A percentile compares a stretch with the other conserved stretches of the same genome.
Conservation (phyloP, 2,329 filamentous ascomycete species). For the Pezicula carpinea region DNA sequence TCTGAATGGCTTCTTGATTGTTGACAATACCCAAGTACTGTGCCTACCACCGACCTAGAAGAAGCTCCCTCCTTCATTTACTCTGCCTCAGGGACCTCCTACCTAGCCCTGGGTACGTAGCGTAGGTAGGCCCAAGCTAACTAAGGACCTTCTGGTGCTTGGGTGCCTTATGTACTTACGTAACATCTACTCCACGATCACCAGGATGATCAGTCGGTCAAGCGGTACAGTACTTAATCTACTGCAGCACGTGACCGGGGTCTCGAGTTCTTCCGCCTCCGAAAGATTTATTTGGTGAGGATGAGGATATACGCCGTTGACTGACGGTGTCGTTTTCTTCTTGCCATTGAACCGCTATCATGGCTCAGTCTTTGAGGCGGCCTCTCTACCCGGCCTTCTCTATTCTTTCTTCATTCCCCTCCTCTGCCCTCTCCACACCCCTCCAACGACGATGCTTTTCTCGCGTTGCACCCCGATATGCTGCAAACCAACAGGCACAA, state of each 20-base stretch:
- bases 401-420: conserved; percentile 1
- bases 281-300: not conserved
- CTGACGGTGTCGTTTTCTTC: not conserved
- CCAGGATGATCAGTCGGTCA: not conserved
- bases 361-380: conserved; percentile 21
- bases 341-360: conserved; percentile 3
- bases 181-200: not conserved
- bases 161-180: too few species aligned
- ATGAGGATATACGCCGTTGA: not conserved
- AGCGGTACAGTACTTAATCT: too few species aligned
- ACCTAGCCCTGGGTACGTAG: too few species aligned
- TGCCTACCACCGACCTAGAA: too few species aligned
- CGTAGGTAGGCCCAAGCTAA: too few species aligned
- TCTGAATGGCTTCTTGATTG: too few species aligned
- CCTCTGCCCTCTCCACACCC: not conserved
- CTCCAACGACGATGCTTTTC: conserved; percentile 19
- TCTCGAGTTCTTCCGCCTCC: not conserved
- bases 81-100: too few species aligned
- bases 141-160: too few species aligned
- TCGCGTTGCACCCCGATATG: conserved; percentile 8
- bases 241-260: too few species aligned
- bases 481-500: conserved; percentile 1
- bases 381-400: conserved; percentile 14
- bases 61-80: too few species aligned
- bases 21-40: too few species aligned